Evolutionary conservation across 164 flowering plant genomes (phyloP).

Genomic region (Vitis amurensis): DNA sequence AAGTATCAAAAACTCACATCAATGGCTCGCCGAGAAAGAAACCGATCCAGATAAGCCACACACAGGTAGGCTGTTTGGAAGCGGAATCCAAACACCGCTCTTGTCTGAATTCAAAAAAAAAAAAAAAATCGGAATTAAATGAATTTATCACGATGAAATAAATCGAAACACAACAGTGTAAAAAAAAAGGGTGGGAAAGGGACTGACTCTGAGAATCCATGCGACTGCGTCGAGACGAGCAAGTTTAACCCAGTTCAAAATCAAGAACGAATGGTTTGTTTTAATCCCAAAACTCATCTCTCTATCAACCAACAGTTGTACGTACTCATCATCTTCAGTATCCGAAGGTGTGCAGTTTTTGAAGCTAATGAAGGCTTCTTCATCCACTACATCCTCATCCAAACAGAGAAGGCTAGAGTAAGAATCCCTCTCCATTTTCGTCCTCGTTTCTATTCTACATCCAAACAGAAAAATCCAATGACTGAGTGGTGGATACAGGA

Average conservation of each 20-base stretch:
- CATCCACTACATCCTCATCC: not conserved
- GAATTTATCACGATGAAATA: not conserved
- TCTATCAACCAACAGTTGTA: slow-evolving; percentile 14
- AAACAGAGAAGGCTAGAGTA: slow-evolving; percentile 1
- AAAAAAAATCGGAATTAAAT: not conserved
- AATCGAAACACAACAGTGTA: not conserved
- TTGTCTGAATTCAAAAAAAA: slow-evolving; percentile 20
- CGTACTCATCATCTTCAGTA: slow-evolving; percentile 20
- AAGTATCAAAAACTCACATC: slow-evolving; percentile 17
- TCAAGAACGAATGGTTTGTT: slow-evolving; percentile 5
- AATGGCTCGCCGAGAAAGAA: slow-evolving; percentile 22
- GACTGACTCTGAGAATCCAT: slow-evolving; percentile 35
- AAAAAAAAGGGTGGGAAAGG: not conserved
- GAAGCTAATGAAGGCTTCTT: not conserved
- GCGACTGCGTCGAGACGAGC: slow-evolving; percentile 29
- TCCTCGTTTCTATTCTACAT: not conserved
- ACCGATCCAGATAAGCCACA: slow-evolving; percentile 37
- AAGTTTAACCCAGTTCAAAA: slow-evolving; percentile 15
- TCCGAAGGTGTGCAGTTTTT: not conserved
- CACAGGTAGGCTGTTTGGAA: slow-evolving; percentile 34
- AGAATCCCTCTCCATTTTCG: slow-evolving; percentile 1
- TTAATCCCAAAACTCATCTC: slow-evolving; percentile 22
- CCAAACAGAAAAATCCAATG: not conserved
- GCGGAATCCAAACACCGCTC: slow-evolving; percentile 28
- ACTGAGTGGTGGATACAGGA: no score